Evolutionary conservation across 208 protist genomes (phyloP).

Genomic region (Zelonia costaricensis): DNA sequence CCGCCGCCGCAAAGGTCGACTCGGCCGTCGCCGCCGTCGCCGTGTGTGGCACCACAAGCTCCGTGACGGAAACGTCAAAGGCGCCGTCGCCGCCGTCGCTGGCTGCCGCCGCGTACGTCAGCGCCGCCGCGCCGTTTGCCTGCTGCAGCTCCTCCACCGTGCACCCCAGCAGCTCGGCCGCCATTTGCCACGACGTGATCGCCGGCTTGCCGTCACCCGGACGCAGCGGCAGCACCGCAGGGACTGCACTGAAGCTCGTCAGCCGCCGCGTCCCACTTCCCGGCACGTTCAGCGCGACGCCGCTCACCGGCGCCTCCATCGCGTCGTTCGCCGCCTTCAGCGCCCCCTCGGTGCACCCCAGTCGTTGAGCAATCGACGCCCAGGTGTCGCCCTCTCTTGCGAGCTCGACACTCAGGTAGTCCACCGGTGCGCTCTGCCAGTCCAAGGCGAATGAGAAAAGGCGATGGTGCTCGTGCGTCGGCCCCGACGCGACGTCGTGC

Average conservation of each 20-base stretch:
- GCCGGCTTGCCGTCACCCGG: conserved; percentile 19
- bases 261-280: conserved; percentile 42
- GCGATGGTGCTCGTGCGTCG: conserved; percentile 88
- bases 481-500: conserved; percentile 56
- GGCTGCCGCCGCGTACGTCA: conserved; percentile 43
- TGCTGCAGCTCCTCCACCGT: conserved; percentile 86
- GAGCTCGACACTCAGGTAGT: conserved; percentile 50
- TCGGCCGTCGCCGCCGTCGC: conserved; percentile 32
- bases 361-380: conserved; percentile 45
- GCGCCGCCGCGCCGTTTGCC: conserved; percentile 60
- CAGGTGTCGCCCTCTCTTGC: conserved; percentile 67
- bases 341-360: conserved; percentile 57
- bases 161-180: conserved; percentile 71
- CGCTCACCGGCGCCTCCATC: conserved; percentile 33
- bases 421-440: conserved; percentile 79
- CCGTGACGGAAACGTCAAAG: conserved; percentile 55
- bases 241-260: conserved; percentile 50
- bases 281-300: conserved; percentile 55
- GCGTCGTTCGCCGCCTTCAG: conserved; percentile 51
- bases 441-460: conserved; percentile 91
- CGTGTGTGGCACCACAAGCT: conserved; percentile 70
- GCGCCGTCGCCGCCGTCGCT: conserved; percentile 31
- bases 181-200: conserved; percentile 60
- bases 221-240: conserved; percentile 50
- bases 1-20: conserved; percentile 55